A percentile compares a stretch with the other conserved stretches of the same genome.
phyloP scores from a whole-genome alignment of 495 filamentous ascomycete species.

The Penicillium egyptiacum region DNA sequence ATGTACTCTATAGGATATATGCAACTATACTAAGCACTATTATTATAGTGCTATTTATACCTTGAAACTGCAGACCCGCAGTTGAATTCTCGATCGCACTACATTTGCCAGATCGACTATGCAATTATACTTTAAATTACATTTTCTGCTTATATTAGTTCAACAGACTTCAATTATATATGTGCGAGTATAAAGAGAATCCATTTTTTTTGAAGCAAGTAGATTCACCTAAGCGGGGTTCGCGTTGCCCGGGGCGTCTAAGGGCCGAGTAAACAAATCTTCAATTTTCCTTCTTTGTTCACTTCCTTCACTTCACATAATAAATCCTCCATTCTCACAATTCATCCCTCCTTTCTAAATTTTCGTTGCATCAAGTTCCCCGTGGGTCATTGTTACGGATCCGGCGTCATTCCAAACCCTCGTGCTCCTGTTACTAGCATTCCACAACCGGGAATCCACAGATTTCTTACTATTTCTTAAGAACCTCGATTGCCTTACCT shows the following conservation, averaged over 20 bases:
- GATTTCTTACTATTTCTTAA: slow-evolving; percentile 11
- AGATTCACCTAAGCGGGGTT: slow-evolving; percentile 5
- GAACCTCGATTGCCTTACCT: slow-evolving; percentile 3
- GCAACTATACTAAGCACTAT: neutral
- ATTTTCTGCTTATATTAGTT: neutral
- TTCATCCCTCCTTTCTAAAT: slow-evolving; percentile 10
- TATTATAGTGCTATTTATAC: slow-evolving; percentile 6
- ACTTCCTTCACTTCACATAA: neutral
- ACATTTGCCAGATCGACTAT: slow-evolving; percentile 2
- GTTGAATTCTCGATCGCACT: slow-evolving; percentile 17
- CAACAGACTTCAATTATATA: neutral
- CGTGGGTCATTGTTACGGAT: slow-evolving; percentile 38
- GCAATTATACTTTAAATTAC: neutral
- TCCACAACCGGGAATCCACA: slow-evolving; percentile 25
- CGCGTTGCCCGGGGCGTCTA: slow-evolving; percentile 10
- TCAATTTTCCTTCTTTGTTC: slow-evolving; percentile 6
- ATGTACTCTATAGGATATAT: neutral
- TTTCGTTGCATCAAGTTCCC: slow-evolving; percentile 13
- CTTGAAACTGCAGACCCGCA: slow-evolving; percentile 16
- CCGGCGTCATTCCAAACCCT: slow-evolving; percentile 47
- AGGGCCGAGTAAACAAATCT: slow-evolving; percentile 9
- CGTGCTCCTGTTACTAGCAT: slow-evolving; percentile 33
- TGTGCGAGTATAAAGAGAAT: neutral
- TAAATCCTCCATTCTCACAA: neutral
- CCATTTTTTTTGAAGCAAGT: neutral